Conservation (phyloP, 2,329 filamentous ascomycete genomes). For the Pseudohalonectria lignicola region DNA sequence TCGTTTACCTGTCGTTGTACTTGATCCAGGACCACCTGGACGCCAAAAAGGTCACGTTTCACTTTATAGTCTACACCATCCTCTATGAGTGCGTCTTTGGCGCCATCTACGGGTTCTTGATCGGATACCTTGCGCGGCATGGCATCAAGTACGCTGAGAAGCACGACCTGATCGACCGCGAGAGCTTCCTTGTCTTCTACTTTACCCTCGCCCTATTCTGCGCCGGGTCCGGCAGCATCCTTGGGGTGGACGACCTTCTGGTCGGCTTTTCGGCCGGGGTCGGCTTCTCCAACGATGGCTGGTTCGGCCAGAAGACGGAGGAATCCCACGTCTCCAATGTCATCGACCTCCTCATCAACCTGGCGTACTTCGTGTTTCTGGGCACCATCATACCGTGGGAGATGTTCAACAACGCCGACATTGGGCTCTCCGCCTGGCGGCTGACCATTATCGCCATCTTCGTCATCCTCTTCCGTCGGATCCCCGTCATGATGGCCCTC, state of each 20-base stretch:
- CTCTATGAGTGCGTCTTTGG: constrained; percentile 96
- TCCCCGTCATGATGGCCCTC: constrained; percentile 83
- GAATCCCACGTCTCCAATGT: constrained; percentile 99
- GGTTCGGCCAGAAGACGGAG: constrained; percentile 97
- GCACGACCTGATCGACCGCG: constrained; percentile 78
- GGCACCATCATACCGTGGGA: constrained; percentile 96
- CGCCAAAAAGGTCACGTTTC: constrained; percentile 57
- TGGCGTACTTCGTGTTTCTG: constrained; percentile 97
- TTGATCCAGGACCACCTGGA: constrained; percentile 70
- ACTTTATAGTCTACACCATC: constrained; percentile 85
- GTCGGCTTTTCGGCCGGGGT: constrained; percentile 93
- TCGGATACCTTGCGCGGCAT: constrained; percentile 86
- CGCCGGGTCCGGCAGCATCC: constrained; percentile 80
- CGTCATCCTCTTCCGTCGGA: constrained; percentile 89
- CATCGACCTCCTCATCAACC: constrained; percentile 90
- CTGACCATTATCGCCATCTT: constrained; percentile 89
- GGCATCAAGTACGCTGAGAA: constrained; percentile 82
- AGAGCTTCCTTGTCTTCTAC: constrained; percentile 98
- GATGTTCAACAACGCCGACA: constrained; percentile 64
- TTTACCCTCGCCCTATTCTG: constrained; percentile 94
- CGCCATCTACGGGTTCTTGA: constrained; percentile 71
- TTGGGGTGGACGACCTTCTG: constrained; percentile 87
- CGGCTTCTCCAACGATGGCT: constrained; percentile 98
- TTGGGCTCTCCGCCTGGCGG: constrained; percentile 78
- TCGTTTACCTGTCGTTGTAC: constrained; percentile 87